phyloP scores from a whole-genome alignment of 2,329 filamentous ascomycete genomes.

The Didymella lethalis region DNA sequence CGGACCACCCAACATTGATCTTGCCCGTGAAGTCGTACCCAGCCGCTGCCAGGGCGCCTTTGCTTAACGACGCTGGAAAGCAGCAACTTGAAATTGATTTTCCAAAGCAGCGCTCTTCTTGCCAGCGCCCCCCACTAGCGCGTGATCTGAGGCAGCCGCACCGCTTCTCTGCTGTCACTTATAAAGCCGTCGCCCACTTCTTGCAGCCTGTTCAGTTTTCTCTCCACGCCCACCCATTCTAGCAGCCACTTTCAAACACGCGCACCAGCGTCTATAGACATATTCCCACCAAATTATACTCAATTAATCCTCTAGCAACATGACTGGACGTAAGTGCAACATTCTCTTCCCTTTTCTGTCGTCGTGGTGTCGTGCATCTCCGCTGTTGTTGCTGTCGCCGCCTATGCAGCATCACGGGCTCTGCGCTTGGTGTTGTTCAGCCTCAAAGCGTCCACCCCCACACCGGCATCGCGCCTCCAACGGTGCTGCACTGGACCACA shows the following conservation, averaged over 20 bases:
- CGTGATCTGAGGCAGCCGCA: conserved; percentile 34
- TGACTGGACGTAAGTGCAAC: conserved; percentile 55
- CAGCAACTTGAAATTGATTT: conserved; percentile 5
- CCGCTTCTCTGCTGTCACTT: conserved; percentile 26
- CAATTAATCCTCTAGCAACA: conserved; percentile 43
- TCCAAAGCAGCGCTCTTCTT: conserved; percentile 1
- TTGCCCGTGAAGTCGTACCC: conserved; percentile 2
- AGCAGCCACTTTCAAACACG: conserved; percentile 5
- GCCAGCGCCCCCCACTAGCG: conserved; percentile 27
- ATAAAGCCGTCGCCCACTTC: conserved; percentile 32
- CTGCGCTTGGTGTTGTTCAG: conserved; percentile 37
- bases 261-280: conserved; percentile 12
- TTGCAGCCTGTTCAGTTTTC: conserved; percentile 24
- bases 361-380: conserved; percentile 24
- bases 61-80: conserved; percentile 3
- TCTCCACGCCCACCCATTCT: conserved; percentile 13
- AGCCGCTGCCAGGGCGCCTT: conserved; percentile 5
- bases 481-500: conserved; percentile 25
- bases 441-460: conserved; percentile 31
- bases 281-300: conserved; percentile 11
- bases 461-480: conserved; percentile 26
- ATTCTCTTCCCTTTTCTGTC: conserved; percentile 24
- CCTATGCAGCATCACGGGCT: conserved; percentile 19
- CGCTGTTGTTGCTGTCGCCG: conserved; percentile 22
- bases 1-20: conserved; percentile 11